Percentiles rank a stretch among this genome's conserved stretches.
Conservation (phyloP, 2,329 filamentous ascomycete species). For the Capronia coronata region DNA sequence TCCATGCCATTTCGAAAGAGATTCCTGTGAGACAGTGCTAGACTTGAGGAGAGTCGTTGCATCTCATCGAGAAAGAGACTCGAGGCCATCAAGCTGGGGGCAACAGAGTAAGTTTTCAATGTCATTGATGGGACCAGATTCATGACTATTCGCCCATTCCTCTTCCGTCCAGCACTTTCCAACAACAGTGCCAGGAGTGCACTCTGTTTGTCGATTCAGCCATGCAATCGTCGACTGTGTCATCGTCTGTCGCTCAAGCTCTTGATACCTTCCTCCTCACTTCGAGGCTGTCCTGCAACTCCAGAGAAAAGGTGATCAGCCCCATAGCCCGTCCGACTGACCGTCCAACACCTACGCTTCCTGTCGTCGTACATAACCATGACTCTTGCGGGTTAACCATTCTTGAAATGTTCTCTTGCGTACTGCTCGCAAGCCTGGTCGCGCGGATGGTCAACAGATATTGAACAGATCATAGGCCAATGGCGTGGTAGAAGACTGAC, state of each 20-base stretch:
- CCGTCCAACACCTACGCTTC: slow-evolving; percentile 18
- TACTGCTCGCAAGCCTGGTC: slow-evolving; percentile 78
- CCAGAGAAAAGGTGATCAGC: background rate
- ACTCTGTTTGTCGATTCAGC: background rate
- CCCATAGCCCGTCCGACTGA: background rate
- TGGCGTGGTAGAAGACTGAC: slow-evolving; percentile 43
- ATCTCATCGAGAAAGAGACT: background rate
- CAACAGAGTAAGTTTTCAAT: background rate
- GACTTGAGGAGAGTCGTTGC: no score
- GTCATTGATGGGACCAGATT: background rate
- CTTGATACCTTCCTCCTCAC: background rate
- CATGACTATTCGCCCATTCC: background rate
- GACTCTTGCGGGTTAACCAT: slow-evolving; percentile 22
- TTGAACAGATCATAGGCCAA: background rate
- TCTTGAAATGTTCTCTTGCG: slow-evolving; percentile 83
- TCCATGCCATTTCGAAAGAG: background rate
- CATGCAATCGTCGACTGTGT: background rate
- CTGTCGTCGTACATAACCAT: slow-evolving; percentile 6
- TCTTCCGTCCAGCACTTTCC: background rate
- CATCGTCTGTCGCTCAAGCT: background rate
- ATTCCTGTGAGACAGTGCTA: no score
- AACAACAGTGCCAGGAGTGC: background rate
- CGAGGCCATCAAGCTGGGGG: no score
- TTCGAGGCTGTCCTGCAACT: background rate
- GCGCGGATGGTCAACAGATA: background rate